These are phyloP conservation scores for Pseudotsuga menziesii DNA, from an alignment of 75 land plant species.

Conservation along the genomic window DNA sequence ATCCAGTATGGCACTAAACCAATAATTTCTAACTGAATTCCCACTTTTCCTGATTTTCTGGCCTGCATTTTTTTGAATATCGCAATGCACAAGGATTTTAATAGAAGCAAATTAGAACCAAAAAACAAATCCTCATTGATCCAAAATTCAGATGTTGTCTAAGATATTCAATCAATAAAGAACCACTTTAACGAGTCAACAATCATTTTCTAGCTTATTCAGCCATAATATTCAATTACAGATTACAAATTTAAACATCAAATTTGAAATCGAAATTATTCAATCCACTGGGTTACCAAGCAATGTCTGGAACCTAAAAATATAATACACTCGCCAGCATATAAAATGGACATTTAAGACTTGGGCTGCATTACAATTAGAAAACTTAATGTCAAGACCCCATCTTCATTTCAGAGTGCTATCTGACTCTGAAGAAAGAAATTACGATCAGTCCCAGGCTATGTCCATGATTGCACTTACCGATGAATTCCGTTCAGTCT, in stretches of 20 bases:
- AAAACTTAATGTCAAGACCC: neutral
- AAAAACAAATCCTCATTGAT: neutral
- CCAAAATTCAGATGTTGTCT: neutral
- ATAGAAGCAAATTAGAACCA: neutral
- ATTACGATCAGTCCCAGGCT: neutral
- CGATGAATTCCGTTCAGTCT: conserved; percentile 6
- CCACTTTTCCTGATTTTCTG: conserved; percentile 2
- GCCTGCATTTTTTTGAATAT: conserved; percentile 18
- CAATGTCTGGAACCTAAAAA: neutral
- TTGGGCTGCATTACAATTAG: neutral
- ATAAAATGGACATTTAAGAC: neutral
- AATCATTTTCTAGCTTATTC: neutral
- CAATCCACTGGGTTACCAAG: neutral
- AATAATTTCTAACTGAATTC: conserved; percentile 29
- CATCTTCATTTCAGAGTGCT: neutral
- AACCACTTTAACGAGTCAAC: neutral
- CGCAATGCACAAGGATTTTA: neutral
- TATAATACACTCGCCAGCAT: neutral
- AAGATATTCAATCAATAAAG: neutral
- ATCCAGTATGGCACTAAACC: conserved; percentile 91
- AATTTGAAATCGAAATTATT: neutral
- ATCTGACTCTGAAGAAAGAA: neutral
- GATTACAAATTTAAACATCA: neutral
- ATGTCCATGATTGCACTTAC: neutral
- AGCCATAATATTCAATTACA: neutral